Conservation (phyloP, 768 basidiomycete genomes). For the Suillus subluteus region DNA sequence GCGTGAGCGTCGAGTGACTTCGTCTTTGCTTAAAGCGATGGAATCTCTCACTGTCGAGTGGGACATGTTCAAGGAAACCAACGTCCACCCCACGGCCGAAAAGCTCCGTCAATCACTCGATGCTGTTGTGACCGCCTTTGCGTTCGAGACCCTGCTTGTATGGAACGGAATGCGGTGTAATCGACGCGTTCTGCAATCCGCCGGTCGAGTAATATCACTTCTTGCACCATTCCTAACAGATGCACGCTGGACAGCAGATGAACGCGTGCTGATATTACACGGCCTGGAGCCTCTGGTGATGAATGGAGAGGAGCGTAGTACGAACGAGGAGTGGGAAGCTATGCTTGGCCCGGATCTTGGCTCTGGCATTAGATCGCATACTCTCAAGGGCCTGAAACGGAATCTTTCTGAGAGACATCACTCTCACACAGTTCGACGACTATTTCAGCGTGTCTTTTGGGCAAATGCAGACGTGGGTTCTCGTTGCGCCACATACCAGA, state of each 20-base stretch:
- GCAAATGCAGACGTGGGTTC: constrained; percentile 66
- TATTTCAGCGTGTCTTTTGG: constrained; percentile 66
- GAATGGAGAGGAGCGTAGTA: constrained; percentile 36
- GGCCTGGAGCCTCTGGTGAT: constrained; percentile 68
- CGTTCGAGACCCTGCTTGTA: constrained; percentile 68
- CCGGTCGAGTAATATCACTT: constrained; percentile 56
- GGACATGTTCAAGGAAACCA: constrained; percentile 43
- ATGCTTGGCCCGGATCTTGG: constrained; percentile 48
- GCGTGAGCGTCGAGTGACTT: constrained; percentile 64
- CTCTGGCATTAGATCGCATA: constrained; percentile 68
- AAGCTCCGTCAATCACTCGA: constrained; percentile 71
- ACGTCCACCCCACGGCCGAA: constrained; percentile 56
- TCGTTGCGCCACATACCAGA: not conserved
- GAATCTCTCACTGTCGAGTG: constrained; percentile 54
- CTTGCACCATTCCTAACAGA: constrained; percentile 44
- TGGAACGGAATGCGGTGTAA: constrained; percentile 68
- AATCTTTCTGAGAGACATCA: constrained; percentile 15
- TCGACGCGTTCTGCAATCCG: constrained; percentile 61
- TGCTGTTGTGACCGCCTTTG: constrained; percentile 62
- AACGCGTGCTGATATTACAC: constrained; percentile 66
- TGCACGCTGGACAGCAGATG: constrained; percentile 56
- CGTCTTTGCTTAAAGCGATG: constrained; percentile 65
- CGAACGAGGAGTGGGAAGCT: constrained; percentile 43
- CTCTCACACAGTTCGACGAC: constrained; percentile 30
- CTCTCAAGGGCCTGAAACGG: constrained; percentile 42